Evolutionary conservation across 23 red algal species (phyloP), one percentile per base, ranked within the genome.

Genomic region (Gracilariopsis chorda): DNA sequence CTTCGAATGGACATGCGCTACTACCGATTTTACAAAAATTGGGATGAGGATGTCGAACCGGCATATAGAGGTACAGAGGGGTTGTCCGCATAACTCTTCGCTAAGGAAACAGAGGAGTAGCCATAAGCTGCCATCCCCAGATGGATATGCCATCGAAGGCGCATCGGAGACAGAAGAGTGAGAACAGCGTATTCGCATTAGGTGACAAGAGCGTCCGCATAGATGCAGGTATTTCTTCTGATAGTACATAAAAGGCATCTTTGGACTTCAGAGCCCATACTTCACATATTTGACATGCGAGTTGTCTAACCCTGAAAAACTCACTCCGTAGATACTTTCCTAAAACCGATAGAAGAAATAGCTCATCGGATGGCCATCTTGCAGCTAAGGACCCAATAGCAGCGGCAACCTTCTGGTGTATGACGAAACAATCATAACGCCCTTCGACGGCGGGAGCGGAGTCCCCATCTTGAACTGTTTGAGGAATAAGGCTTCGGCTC

Each of bases 361-460:
- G 29, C 20, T 91, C 41, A 29, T 71, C 49, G 16, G 34, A 35
- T 35, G 91, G 91, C 91, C 91, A 94, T 17, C 78, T 34, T 33
- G 53, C 47, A 21, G 83, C 82, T 3, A 94, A 32, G n/a, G 29
- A 73, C 10, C 83, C 92, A n/a, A 94, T 33, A 1, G 83, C 92
- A 27, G 81, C 73, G 14, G 92, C 83, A 36, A 74, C 76, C 8
- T 81, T 58, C 57, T 69, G 45, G 49, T 94, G 92, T 83, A 94
- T 94, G 16, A 82, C 24, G 1, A 81, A 65, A 36, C 74, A 83
- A 48, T 94, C 92, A 58, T 80, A 86, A 46, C 73, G 83, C 3
- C 92, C 92, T 70, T 94, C 92, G 30, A 48, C 60, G 14, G 75
- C 75, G 24, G 88, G 88, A 30, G 77, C 75, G 5, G 77, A 52